Conservation (phyloP, 345 rosid genomes). For the Eucalyptus regnans region DNA sequence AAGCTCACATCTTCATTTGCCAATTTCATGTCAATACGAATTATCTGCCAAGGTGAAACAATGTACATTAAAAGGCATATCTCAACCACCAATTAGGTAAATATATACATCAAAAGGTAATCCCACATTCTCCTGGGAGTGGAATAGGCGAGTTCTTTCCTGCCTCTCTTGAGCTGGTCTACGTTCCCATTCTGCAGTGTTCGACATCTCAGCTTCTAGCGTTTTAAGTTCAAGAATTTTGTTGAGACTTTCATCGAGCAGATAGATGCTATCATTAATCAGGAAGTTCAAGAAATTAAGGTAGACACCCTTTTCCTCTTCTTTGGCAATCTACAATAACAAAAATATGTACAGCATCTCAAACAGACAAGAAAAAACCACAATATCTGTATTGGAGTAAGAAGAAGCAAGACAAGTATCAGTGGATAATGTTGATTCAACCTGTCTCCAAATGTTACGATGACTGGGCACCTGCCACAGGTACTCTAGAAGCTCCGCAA, state of each 20-base stretch:
- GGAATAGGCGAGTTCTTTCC: slow-evolving; percentile 89
- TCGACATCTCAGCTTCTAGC: slow-evolving; percentile 94
- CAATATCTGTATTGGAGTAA: neutral
- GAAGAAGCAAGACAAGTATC: neutral
- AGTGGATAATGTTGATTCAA: slow-evolving; percentile 7
- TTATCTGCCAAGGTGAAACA: slow-evolving; percentile 39
- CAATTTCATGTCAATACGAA: slow-evolving; percentile 91
- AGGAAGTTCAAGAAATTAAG: slow-evolving; percentile 95
- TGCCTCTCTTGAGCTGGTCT: slow-evolving; percentile 96
- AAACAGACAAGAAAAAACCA: neutral
- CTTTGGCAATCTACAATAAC: slow-evolving; percentile 81
- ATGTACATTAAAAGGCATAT: neutral
- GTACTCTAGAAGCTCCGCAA: slow-evolving; percentile 95
- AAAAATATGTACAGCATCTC: neutral
- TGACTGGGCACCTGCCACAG: slow-evolving; percentile 99
- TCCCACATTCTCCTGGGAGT: slow-evolving; percentile 83
- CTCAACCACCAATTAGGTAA: neutral
- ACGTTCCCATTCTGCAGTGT: slow-evolving; percentile 83
- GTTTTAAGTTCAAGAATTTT: slow-evolving; percentile 92
- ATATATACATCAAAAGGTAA: neutral
- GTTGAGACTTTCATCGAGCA: slow-evolving; percentile 97
- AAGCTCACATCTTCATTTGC: slow-evolving; percentile 97
- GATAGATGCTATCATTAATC: slow-evolving; percentile 95
- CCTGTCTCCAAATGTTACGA: slow-evolving; percentile 96
- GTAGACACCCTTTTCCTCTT: slow-evolving; percentile 99